phyloP scores from a whole-genome alignment of 257 asterid genomes.

The Linaria vulgaris region DNA sequence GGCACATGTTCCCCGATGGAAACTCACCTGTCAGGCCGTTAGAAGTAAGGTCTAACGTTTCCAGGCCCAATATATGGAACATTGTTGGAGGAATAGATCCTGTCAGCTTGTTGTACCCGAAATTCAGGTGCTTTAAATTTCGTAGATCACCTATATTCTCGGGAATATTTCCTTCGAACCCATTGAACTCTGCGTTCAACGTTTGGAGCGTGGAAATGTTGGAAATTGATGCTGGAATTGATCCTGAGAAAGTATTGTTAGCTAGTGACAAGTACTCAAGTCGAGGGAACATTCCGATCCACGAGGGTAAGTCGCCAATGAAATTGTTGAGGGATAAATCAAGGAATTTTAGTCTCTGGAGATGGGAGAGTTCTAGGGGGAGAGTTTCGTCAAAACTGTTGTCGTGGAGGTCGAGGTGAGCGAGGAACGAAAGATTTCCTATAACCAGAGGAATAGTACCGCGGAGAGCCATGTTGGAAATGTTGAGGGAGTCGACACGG shows the following conservation, averaged over 20 bases:
- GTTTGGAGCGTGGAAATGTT: neutral
- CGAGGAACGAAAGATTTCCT: conserved; percentile 12
- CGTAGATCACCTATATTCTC: too few species aligned
- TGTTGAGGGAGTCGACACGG: neutral
- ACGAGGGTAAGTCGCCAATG: neutral
- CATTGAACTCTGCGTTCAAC: neutral
- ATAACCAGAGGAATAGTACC: neutral
- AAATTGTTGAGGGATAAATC: neutral
- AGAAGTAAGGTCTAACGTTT: neutral
- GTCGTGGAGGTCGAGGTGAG: neutral
- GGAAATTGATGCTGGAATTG: neutral
- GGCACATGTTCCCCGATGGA: neutral
- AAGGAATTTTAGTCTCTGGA: neutral
- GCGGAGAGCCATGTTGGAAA: conserved; percentile 5
- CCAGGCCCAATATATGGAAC: neutral
- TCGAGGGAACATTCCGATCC: neutral
- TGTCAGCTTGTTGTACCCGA: too few species aligned
- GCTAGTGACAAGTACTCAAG: conserved; percentile 8
- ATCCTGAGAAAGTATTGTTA: neutral
- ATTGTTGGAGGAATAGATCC: neutral
- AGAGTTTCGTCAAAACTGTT: neutral
- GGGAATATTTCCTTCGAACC: neutral
- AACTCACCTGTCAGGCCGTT: conserved; percentile 1
- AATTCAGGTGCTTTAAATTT: too few species aligned
- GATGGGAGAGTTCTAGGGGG: neutral